A percentile compares a stretch with the other conserved stretches of the same genome.
Conservation (phyloP, 495 filamentous ascomycete genomes). For the Penicillium alfredii region DNA sequence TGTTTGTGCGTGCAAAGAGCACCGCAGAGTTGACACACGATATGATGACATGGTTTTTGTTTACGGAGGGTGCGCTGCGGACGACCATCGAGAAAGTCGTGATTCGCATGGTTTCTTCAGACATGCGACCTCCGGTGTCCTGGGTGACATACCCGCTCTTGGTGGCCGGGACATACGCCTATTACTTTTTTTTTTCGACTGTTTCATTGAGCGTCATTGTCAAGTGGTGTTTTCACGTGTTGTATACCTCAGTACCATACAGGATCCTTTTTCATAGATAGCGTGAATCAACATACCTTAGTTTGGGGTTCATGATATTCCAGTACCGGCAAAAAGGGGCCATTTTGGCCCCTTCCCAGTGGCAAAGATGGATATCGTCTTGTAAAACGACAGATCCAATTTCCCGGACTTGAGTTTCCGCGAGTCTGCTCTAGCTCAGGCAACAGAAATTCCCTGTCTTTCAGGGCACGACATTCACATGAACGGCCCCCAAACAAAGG, state of each 20-base stretch:
- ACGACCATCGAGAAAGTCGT: conserved; percentile 7
- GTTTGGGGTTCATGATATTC: conserved; percentile 2
- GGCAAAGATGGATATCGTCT: too few species aligned
- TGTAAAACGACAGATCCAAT: too few species aligned
- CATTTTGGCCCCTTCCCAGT: too few species aligned
- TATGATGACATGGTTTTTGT: conserved; percentile 3
- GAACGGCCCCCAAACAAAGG: too few species aligned
- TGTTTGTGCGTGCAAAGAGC: conserved; percentile 1
- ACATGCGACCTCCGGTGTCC: not conserved
- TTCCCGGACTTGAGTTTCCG: too few species aligned
- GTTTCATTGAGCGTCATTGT: conserved; percentile 1
- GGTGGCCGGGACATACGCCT: not conserved
- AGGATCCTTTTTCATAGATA: too few species aligned
- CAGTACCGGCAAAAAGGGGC: too few species aligned
- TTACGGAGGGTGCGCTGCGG: conserved; percentile 1
- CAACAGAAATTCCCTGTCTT: too few species aligned
- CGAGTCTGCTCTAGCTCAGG: too few species aligned
- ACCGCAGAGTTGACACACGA: conserved; percentile 5
- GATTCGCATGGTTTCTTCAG: conserved; percentile 3
- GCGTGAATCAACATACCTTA: conserved; percentile 5
- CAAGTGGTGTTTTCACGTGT: not conserved
- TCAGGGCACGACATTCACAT: too few species aligned
- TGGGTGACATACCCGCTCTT: conserved; percentile 1
- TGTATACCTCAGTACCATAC: too few species aligned
- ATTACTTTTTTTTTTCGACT: conserved; percentile 2